These are phyloP conservation scores for Geum urbanum DNA, from an alignment of 306 rosid genomes.

Conservation along the genomic window DNA sequence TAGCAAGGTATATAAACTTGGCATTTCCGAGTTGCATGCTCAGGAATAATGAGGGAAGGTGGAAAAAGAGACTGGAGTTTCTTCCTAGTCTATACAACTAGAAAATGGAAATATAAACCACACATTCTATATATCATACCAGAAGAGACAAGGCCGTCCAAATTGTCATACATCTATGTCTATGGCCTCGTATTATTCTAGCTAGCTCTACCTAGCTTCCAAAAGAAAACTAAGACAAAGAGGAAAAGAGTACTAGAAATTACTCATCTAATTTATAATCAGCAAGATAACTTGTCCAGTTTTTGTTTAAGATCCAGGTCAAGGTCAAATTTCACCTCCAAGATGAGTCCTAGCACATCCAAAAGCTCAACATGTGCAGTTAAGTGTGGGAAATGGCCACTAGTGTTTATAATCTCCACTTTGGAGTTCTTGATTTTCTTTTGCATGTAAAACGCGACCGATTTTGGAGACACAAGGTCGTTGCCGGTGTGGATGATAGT, in stretches of 20 bases:
- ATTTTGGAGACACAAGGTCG: conserved; percentile 57
- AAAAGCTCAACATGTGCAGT: conserved; percentile 66
- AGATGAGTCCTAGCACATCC: conserved; percentile 49
- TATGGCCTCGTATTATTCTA: conserved; percentile 1
- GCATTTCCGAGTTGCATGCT: no score
- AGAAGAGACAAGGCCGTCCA: not conserved
- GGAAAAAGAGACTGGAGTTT: no score
- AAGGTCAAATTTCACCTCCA: conserved; percentile 34
- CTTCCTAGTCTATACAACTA: no score
- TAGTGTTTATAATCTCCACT: conserved; percentile 42
- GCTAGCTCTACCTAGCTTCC: not conserved
- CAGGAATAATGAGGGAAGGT: no score
- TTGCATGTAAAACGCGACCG: conserved; percentile 58
- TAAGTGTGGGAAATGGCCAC: conserved; percentile 77
- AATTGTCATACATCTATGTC: not conserved
- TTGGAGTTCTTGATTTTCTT: conserved; percentile 53
- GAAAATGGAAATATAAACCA: not conserved
- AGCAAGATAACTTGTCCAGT: not conserved
- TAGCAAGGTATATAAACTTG: no score
- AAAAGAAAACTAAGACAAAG: not conserved
- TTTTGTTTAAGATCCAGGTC: not conserved
- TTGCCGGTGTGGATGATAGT: conserved; percentile 54
- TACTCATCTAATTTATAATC: not conserved
- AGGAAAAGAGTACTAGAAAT: not conserved
- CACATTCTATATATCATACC: not conserved